Conservation (phyloP, 768 basidiomycete genomes). For the Candolleomyces efflorescens region DNA sequence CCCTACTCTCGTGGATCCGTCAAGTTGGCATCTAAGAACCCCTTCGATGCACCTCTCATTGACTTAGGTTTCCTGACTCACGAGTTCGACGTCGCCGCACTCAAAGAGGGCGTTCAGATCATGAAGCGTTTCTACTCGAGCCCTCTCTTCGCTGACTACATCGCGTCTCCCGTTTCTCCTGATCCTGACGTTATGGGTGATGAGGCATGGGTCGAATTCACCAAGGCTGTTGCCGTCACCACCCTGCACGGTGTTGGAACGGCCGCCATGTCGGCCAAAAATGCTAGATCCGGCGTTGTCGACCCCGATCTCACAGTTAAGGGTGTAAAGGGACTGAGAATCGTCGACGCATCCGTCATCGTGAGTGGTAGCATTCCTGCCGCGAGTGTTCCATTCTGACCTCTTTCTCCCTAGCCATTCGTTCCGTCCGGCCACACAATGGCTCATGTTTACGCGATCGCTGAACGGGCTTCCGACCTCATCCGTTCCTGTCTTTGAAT, state of each 20-base stretch:
- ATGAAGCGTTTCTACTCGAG: slow-evolving; percentile 11
- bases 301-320: slow-evolving; percentile 29
- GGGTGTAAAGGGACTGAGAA: slow-evolving; percentile 23
- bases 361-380: slow-evolving; percentile 14
- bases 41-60: slow-evolving; percentile 22
- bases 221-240: slow-evolving; percentile 7
- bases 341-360: slow-evolving; percentile 31
- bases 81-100: slow-evolving; percentile 16
- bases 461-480: slow-evolving; percentile 8
- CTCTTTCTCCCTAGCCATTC: slow-evolving; percentile 2
- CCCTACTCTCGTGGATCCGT: slow-evolving; percentile 28
- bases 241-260: slow-evolving; percentile 23
- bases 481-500: not conserved
- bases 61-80: slow-evolving; percentile 14
- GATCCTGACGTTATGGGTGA: slow-evolving; percentile 8
- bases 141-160: slow-evolving; percentile 13
- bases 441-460: slow-evolving; percentile 5
- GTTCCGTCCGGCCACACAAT: slow-evolving; percentile 8
- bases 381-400: too few relatives aligned
- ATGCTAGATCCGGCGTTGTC: slow-evolving; percentile 23
- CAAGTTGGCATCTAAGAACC: slow-evolving; percentile 16
- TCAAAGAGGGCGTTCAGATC: slow-evolving; percentile 13
- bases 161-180: slow-evolving; percentile 3
- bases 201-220: slow-evolving; percentile 6
- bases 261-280: slow-evolving; percentile 22